phyloP scores from a whole-genome alignment of 331 rosid species.

The Cucumis variabilis region DNA sequence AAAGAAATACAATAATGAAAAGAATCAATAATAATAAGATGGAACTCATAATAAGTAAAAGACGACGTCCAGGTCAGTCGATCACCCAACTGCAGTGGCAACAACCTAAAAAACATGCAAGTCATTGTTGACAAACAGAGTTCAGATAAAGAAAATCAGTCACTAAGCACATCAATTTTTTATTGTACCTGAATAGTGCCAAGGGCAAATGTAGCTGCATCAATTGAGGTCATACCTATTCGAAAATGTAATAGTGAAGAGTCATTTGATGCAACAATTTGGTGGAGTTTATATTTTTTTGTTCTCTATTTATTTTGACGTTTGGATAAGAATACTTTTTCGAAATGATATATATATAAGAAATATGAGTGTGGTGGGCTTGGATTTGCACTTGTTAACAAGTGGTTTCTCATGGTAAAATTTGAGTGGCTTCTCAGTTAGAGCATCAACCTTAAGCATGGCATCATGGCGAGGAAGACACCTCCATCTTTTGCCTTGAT shows the following conservation, averaged over 20 bases:
- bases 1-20: not conserved
- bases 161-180: not conserved
- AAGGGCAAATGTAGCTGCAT: conserved; percentile 82
- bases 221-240: conserved; percentile 73
- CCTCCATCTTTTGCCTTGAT: no score
- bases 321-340: not conserved
- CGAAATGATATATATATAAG: not conserved
- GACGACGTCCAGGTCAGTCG: conserved; percentile 81
- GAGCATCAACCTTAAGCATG: conserved; percentile 7
- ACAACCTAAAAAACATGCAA: conserved; percentile 56
- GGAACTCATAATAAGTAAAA: conserved; percentile 67
- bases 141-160: not conserved
- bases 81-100: conserved; percentile 77
- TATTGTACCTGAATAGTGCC: conserved; percentile 87
- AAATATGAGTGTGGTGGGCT: conserved; percentile 15
- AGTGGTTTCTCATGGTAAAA: conserved; percentile 36
- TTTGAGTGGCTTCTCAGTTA: conserved; percentile 25
- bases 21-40: conserved; percentile 13
- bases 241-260: not conserved
- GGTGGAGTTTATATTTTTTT: not conserved
- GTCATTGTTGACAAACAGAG: not conserved
- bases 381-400: conserved; percentile 31
- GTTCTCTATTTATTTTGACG: not conserved
- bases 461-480: not conserved
- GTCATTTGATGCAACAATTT: not conserved